A percentile compares a stretch with the other conserved stretches of the same genome.
Conservation (phyloP, 148 eudicot species). For the Hydrangea macrophylla region DNA sequence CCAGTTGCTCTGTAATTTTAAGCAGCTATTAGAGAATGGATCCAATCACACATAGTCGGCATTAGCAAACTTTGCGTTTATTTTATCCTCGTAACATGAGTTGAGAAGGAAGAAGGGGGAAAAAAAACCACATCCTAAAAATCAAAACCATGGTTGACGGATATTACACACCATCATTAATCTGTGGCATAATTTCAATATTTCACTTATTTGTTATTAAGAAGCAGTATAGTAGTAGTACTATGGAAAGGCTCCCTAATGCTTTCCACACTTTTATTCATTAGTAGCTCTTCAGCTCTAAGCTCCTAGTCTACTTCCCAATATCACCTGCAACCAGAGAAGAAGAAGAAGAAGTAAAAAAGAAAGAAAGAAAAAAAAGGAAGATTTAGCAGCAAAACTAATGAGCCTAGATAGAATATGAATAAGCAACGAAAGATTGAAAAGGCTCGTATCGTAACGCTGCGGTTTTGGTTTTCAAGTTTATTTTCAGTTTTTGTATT, state of each 20-base stretch:
- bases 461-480: too few relatives aligned
- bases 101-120: background rate
- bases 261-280: constrained; percentile 12
- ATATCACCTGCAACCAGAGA: constrained; percentile 17
- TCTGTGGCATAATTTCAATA: constrained; percentile 3
- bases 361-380: too few relatives aligned
- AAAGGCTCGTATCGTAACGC: too few relatives aligned
- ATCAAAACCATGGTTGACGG: too few relatives aligned
- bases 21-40: too few relatives aligned
- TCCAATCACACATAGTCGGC: too few relatives aligned
- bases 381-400: background rate
- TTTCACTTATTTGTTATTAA: constrained; percentile 2
- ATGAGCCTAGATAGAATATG: background rate
- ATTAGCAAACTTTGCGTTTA: too few relatives aligned
- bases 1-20: too few relatives aligned
- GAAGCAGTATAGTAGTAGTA: background rate
- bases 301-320: constrained; percentile 11
- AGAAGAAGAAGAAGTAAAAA: too few relatives aligned
- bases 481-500: too few relatives aligned
- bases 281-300: background rate
- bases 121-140: constrained; percentile 3
- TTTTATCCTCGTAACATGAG: background rate
- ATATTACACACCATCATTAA: background rate
- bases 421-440: too few relatives aligned
- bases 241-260: background rate